phyloP scores from a whole-genome alignment of 2,329 filamentous ascomycete genomes.

The Colletotrichum nymphaeae region DNA sequence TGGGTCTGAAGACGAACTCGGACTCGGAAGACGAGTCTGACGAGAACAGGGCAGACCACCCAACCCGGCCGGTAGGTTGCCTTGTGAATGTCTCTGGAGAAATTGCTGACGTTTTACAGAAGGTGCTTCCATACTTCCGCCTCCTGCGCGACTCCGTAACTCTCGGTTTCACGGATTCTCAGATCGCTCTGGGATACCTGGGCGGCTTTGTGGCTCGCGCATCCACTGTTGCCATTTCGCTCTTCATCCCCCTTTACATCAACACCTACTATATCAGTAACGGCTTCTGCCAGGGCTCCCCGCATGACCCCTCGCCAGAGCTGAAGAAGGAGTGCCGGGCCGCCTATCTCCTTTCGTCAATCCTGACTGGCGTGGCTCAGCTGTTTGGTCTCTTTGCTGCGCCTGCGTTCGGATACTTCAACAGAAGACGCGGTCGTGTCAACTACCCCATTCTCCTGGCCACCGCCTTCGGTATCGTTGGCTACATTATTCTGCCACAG shows the following conservation, averaged over 20 bases:
- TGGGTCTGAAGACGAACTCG: slow-evolving; percentile 49
- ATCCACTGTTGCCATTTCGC: slow-evolving; percentile 92
- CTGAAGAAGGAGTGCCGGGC: slow-evolving; percentile 87
- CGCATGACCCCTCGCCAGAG: slow-evolving; percentile 73
- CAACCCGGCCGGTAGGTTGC: slow-evolving; percentile 42
- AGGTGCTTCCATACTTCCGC: slow-evolving; percentile 66
- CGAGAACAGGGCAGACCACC: slow-evolving; percentile 37
- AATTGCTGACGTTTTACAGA: slow-evolving; percentile 32
- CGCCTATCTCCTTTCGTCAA: slow-evolving; percentile 89
- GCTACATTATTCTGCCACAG: slow-evolving; percentile 82
- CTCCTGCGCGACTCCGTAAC: slow-evolving; percentile 72
- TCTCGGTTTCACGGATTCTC: slow-evolving; percentile 79
- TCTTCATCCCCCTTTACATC: slow-evolving; percentile 93
- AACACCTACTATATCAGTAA: slow-evolving; percentile 89
- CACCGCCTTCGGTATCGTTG: slow-evolving; percentile 78
- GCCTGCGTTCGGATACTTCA: slow-evolving; percentile 87
- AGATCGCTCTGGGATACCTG: slow-evolving; percentile 88
- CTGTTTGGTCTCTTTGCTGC: slow-evolving; percentile 86
- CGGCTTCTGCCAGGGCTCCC: slow-evolving; percentile 79
- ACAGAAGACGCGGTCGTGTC: slow-evolving; percentile 72
- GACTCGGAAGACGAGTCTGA: slow-evolving; percentile 15
- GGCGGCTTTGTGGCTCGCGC: slow-evolving; percentile 95
- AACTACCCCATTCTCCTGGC: slow-evolving; percentile 82
- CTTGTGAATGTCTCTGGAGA: not conserved
- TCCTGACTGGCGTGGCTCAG: slow-evolving; percentile 90